Evolutionary conservation across 2,329 filamentous ascomycete genomes (phyloP).

Genomic region (Sordariomycetes sp.): DNA sequence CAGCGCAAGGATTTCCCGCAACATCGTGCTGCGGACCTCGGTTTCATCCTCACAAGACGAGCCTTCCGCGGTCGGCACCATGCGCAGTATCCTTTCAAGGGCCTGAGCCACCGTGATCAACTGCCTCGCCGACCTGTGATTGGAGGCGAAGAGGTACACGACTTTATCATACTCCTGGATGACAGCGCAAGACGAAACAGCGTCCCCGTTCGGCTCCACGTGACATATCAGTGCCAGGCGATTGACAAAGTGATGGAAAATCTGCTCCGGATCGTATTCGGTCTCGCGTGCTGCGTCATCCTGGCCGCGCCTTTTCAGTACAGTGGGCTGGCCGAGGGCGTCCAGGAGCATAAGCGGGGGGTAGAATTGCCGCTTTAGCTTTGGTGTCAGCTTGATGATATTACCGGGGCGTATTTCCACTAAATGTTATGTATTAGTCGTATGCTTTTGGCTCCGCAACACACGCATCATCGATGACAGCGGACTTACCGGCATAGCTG

Average conservation of each 20-base stretch:
- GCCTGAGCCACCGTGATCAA: constrained; percentile 4
- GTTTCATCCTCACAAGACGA: constrained; percentile 5
- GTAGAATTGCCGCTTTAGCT: neutral
- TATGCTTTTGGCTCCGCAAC: neutral
- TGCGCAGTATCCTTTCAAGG: constrained; percentile 7
- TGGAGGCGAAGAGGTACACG: constrained; percentile 20
- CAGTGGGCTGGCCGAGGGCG: neutral
- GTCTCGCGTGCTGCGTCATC: neutral
- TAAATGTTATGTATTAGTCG: neutral
- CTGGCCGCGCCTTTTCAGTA: neutral
- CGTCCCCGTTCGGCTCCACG: neutral
- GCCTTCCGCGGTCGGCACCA: neutral
- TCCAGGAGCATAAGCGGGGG: neutral
- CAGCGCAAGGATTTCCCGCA: neutral
- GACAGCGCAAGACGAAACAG: constrained; percentile 17
- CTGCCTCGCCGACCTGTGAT: constrained; percentile 8
- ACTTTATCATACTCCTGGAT: constrained; percentile 15
- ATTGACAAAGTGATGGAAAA: constrained; percentile 18
- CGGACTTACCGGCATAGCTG: neutral
- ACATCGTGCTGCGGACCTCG: neutral
- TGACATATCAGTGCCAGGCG: constrained; percentile 20
- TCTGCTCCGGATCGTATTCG: constrained; percentile 10
- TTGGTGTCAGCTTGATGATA: neutral
- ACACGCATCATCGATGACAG: neutral
- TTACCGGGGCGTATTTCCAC: neutral